Conservation (phyloP, 371 early-diverging fungal species). For the Mucor indicus region DNA sequence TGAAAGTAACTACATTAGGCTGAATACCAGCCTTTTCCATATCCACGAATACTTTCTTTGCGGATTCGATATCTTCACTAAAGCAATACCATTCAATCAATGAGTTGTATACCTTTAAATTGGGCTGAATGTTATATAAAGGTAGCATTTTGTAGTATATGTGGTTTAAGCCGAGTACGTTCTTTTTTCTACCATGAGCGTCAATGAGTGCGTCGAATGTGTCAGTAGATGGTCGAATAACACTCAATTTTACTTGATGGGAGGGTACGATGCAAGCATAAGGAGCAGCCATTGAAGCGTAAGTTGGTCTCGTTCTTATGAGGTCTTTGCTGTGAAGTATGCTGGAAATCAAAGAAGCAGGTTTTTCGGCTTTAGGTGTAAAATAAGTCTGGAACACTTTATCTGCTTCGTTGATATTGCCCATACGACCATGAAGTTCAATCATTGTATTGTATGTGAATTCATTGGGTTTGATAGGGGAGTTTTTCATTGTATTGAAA, state of each 20-base stretch:
- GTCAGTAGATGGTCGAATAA: constrained; percentile 13
- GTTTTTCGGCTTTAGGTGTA: not conserved
- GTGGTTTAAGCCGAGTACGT: constrained; percentile 16
- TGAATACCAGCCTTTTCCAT: constrained; percentile 34
- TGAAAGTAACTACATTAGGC: constrained; percentile 39
- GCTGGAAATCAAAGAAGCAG: constrained; percentile 5
- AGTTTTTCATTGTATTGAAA: constrained; percentile 17
- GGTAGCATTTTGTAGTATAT: constrained; percentile 34
- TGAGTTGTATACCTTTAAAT: constrained; percentile 23
- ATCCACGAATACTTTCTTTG: constrained; percentile 32
- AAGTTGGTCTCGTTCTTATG: not conserved
- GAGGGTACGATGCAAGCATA: not conserved
- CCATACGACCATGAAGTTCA: constrained; percentile 37
- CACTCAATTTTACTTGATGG: not conserved
- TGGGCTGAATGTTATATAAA: constrained; percentile 13
- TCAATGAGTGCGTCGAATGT: constrained; percentile 35
- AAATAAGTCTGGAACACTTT: constrained; percentile 25
- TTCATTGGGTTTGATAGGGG: constrained; percentile 23
- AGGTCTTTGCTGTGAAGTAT: constrained; percentile 1
- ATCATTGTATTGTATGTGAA: constrained; percentile 39
- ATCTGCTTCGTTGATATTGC: constrained; percentile 30
- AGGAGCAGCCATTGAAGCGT: constrained; percentile 7
- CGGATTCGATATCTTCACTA: constrained; percentile 26
- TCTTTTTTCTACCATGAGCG: constrained; percentile 33
- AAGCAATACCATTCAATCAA: constrained; percentile 38